Conservation (phyloP, 768 basidiomycete species). For the Russula dissimulans region DNA sequence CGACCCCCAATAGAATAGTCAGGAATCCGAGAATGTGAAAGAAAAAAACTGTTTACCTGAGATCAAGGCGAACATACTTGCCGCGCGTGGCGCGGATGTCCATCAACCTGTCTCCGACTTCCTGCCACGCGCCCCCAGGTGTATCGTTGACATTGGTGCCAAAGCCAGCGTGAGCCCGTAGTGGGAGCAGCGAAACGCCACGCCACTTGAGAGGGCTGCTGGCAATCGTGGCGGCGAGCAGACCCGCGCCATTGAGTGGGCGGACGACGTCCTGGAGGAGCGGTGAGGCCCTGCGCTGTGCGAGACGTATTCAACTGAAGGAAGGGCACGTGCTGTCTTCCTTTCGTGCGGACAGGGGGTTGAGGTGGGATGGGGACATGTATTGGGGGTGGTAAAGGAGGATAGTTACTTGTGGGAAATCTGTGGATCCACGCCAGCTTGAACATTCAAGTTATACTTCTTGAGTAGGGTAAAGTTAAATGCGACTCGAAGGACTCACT, state of each 20-base stretch:
- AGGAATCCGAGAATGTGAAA: not conserved
- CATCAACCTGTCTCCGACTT: conserved; percentile 21
- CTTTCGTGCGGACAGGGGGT: not conserved
- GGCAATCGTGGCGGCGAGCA: conserved; percentile 34
- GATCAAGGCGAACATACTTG: conserved; percentile 22
- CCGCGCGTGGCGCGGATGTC: conserved; percentile 21
- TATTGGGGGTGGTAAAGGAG: conserved; percentile 39
- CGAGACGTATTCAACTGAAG: conserved; percentile 17
- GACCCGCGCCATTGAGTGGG: conserved; percentile 35
- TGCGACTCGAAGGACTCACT: conserved; percentile 34
- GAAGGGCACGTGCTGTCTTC: conserved; percentile 20
- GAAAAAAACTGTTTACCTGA: conserved; percentile 18
- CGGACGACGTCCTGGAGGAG: conserved; percentile 35
- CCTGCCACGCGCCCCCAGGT: conserved; percentile 24
- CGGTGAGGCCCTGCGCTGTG: conserved; percentile 13
- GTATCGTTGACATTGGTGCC: not conserved
- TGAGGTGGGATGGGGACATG: conserved; percentile 31
- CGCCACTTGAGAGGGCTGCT: conserved; percentile 35
- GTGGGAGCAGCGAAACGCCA: conserved; percentile 44
- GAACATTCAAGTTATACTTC: not conserved
- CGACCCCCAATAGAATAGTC: not conserved
- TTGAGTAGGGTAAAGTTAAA: not conserved
- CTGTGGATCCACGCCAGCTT: conserved; percentile 40
- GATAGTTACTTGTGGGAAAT: conserved; percentile 33
- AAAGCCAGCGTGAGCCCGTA: conserved; percentile 7